Conservation (phyloP, 1,139 yeast genomes). For the Meyerozyma guilliermondii region DNA sequence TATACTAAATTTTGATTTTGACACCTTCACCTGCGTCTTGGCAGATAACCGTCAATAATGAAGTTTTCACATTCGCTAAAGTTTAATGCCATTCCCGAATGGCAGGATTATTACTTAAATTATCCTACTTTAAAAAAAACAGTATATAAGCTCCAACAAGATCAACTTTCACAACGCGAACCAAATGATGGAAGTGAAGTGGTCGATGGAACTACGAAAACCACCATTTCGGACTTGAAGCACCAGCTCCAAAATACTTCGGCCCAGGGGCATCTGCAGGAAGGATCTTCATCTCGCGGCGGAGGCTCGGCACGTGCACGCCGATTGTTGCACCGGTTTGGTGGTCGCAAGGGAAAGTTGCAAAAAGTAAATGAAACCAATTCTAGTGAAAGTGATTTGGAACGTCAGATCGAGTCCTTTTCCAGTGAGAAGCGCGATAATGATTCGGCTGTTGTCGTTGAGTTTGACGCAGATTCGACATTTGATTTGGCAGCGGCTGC, state of each 20-base stretch:
- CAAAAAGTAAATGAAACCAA: not conserved
- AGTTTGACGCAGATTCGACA: not conserved
- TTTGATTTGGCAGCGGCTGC: not conserved
- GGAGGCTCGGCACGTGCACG: not conserved
- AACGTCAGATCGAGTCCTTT: conserved; percentile 1
- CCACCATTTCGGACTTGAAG: conserved; percentile 24
- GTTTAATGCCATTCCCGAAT: conserved; percentile 78
- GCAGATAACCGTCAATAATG: conserved; percentile 30
- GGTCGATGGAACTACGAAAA: conserved; percentile 14
- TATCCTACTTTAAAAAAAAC: conserved; percentile 60
- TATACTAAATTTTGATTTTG: not conserved
- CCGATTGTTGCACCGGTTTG: not conserved
- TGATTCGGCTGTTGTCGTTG: conserved; percentile 3
- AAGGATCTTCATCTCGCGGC: conserved; percentile 1
- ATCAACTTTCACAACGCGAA: conserved; percentile 22
- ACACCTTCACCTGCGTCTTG: not conserved
- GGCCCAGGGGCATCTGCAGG: not conserved
- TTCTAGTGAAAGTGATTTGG: conserved; percentile 3
- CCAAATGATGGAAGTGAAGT: conserved; percentile 23
- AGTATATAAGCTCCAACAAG: conserved; percentile 45
- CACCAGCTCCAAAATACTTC: conserved; percentile 9
- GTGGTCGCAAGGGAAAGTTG: not conserved
- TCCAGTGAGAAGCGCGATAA: not conserved
- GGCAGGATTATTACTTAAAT: conserved; percentile 65
- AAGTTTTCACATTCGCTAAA: conserved; percentile 71